These are phyloP conservation scores for Kuraishia hungarica DNA, from an alignment of 805 yeast genomes.

Conservation along the genomic window DNA sequence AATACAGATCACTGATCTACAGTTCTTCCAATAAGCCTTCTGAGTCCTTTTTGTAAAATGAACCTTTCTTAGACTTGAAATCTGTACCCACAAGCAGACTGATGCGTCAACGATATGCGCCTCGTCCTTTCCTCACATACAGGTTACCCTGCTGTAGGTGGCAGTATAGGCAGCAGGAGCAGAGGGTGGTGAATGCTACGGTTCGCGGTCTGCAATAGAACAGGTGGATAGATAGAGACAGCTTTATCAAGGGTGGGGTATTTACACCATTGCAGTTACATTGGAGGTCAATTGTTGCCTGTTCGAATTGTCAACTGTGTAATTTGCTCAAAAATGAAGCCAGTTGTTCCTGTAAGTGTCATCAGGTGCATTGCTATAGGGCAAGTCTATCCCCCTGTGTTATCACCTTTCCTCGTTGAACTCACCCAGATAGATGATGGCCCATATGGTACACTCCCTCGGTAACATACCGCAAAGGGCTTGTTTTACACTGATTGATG, in stretches of 20 bases:
- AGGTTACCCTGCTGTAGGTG: neutral
- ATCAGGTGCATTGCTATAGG: neutral
- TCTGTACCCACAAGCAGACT: neutral
- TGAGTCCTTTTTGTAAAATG: neutral
- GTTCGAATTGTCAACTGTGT: too few species aligned
- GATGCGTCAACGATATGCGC: neutral
- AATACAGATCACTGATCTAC: too few species aligned
- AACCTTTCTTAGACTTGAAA: neutral
- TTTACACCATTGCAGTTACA: too few species aligned
- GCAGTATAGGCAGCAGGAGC: neutral
- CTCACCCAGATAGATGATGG: too few species aligned
- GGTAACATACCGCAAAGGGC: too few species aligned
- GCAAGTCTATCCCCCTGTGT: neutral
- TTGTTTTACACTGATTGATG: too few species aligned
- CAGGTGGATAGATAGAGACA: neutral
- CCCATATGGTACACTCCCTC: too few species aligned
- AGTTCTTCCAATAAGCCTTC: too few species aligned
- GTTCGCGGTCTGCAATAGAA: neutral
- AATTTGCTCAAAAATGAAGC: neutral
- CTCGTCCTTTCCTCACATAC: neutral
- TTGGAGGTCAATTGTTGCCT: too few species aligned
- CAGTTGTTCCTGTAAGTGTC: constrained; percentile 2
- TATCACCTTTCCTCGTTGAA: too few species aligned
- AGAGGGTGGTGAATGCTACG: neutral
- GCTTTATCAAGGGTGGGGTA: neutral